Evolutionary conservation across 2,329 filamentous ascomycete genomes (phyloP).

Genomic region (Xylaria sp.): DNA sequence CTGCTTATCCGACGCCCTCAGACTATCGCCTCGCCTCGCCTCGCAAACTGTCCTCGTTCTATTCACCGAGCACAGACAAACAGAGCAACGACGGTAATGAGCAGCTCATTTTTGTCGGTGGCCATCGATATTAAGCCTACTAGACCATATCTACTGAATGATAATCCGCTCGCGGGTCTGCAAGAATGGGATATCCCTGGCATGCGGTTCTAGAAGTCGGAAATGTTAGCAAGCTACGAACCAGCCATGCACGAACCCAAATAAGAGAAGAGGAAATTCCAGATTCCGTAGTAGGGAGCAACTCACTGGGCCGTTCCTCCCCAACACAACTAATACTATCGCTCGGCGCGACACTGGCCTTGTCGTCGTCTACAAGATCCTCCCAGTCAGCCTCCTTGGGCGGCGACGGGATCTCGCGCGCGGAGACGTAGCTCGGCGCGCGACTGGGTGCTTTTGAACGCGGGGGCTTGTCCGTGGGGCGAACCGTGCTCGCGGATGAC

Average conservation of each 20-base stretch:
- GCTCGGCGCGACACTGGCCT: conserved; percentile 66
- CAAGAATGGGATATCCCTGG: conserved; percentile 36
- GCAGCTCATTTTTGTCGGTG: background rate
- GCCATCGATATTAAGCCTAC: background rate
- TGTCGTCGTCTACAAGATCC: conserved; percentile 52
- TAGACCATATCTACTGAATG: conserved; percentile 27
- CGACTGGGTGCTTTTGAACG: conserved; percentile 39
- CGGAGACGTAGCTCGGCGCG: conserved; percentile 45
- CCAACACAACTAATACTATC: conserved; percentile 73
- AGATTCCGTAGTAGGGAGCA: background rate
- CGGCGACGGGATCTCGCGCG: conserved; percentile 55
- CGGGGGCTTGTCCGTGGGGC: background rate
- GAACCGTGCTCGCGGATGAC: conserved; percentile 38
- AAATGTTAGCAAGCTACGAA: conserved; percentile 12
- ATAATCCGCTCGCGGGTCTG: conserved; percentile 32
- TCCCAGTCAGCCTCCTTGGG: conserved; percentile 48
- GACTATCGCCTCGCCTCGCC: background rate
- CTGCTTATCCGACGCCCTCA: background rate
- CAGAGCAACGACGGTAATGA: background rate
- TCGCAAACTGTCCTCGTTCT: background rate
- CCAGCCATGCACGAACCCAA: background rate
- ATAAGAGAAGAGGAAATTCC: background rate
- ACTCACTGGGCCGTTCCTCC: conserved; percentile 51
- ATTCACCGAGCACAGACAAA: background rate
- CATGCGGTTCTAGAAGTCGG: conserved; percentile 23